phyloP scores from a whole-genome alignment of 257 asterid genomes.

The Solanum chilense region DNA sequence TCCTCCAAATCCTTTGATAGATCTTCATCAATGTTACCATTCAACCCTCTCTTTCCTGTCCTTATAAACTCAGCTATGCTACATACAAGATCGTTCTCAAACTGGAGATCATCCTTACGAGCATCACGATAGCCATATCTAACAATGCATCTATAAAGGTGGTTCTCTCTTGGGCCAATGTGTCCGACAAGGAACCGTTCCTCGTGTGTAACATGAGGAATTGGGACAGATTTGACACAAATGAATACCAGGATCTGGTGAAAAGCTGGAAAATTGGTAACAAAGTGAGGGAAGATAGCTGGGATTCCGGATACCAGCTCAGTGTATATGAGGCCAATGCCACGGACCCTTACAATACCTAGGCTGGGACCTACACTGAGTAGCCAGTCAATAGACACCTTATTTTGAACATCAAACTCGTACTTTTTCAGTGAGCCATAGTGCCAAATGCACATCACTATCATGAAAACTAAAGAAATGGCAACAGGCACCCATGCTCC shows the following conservation, averaged over 20 bases:
- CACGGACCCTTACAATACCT: neutral
- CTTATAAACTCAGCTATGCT: conserved; percentile 79
- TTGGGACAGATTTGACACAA: conserved; percentile 70
- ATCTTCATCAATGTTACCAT: conserved; percentile 3
- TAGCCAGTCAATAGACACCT: neutral
- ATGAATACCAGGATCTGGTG: conserved; percentile 85
- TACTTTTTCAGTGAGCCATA: neutral
- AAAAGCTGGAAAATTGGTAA: conserved; percentile 88
- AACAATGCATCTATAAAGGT: conserved; percentile 81
- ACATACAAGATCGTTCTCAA: conserved; percentile 69
- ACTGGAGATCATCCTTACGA: conserved; percentile 59
- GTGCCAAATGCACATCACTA: neutral
- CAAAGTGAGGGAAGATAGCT: conserved; percentile 82
- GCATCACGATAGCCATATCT: conserved; percentile 24
- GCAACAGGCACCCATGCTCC: conserved; percentile 97
- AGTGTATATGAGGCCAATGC: neutral
- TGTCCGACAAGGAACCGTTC: conserved; percentile 82
- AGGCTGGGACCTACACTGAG: neutral
- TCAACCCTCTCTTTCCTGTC: conserved; percentile 16
- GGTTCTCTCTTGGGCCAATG: conserved; percentile 64
- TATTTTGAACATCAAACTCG: neutral
- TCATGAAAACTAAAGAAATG: neutral
- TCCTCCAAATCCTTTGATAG: conserved; percentile 16
- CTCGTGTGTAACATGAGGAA: conserved; percentile 61
- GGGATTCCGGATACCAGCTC: conserved; percentile 5